Evolutionary conservation across 169 alveolate species (phyloP).

Genomic region (Eimeria acervulina): DNA sequence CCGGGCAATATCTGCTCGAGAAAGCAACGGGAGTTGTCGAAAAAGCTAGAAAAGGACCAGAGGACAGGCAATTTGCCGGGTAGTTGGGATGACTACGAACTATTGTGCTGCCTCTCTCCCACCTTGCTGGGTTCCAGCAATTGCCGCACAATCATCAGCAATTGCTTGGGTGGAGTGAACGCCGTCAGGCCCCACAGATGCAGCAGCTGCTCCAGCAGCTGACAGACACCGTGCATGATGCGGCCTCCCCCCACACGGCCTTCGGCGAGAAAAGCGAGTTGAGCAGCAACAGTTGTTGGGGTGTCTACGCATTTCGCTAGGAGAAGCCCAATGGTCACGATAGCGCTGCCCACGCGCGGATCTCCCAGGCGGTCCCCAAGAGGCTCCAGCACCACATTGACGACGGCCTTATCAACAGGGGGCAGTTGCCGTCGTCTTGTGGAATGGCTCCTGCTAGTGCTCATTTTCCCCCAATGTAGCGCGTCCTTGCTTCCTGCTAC

Average conservation of each 20-base stretch:
- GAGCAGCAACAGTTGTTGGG: slow-evolving; percentile 75
- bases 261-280: slow-evolving; percentile 64
- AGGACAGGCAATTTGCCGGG: neutral
- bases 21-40: neutral
- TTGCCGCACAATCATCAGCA: slow-evolving; percentile 73
- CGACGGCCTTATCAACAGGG: slow-evolving; percentile 45
- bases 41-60: neutral
- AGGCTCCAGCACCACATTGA: slow-evolving; percentile 60
- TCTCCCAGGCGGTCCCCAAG: slow-evolving; percentile 74
- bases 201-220: slow-evolving; percentile 78
- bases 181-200: slow-evolving; percentile 72
- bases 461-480: neutral
- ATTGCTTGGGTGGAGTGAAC: slow-evolving; percentile 63
- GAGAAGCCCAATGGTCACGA: slow-evolving; percentile 44
- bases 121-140: slow-evolving; percentile 77
- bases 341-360: slow-evolving; percentile 57
- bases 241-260: slow-evolving; percentile 79
- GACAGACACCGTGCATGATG: slow-evolving; percentile 71
- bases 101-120: neutral
- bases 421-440: neutral
- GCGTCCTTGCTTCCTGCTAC: slow-evolving; percentile 13
- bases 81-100: neutral
- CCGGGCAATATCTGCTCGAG: neutral
- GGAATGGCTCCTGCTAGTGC: neutral
- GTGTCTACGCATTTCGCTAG: slow-evolving; percentile 44